phyloP scores from a whole-genome alignment of 805 yeast genomes.

The Ogataea paraovalis region DNA sequence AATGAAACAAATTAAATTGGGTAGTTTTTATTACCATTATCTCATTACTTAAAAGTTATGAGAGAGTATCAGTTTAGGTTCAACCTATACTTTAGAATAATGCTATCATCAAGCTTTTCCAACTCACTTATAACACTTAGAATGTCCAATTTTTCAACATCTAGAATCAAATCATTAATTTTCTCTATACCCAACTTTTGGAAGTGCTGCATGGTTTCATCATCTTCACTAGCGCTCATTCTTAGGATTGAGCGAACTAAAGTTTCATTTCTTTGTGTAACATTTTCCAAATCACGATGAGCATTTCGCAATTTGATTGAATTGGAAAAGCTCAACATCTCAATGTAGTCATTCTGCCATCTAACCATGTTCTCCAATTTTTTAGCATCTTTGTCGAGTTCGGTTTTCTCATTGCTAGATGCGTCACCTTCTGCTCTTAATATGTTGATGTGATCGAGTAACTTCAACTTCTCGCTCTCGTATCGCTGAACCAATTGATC shows the following conservation, averaged over 20 bases:
- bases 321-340: slow-evolving; percentile 17
- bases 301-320: slow-evolving; percentile 7
- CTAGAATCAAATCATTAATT: slow-evolving; percentile 7
- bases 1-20: no score
- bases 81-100: neutral
- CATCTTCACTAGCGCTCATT: neutral
- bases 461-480: slow-evolving; percentile 23
- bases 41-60: no score
- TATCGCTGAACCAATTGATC: slow-evolving; percentile 27
- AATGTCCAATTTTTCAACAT: slow-evolving; percentile 10
- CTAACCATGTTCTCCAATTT: slow-evolving; percentile 22
- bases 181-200: neutral
- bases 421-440: slow-evolving; percentile 7
- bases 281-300: slow-evolving; percentile 1
- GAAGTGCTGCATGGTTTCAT: neutral
- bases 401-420: neutral
- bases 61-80: no score
- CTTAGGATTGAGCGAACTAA: slow-evolving; percentile 1
- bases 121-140: slow-evolving; percentile 6
- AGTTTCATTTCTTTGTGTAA: slow-evolving; percentile 9
- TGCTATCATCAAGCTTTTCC: slow-evolving; percentile 7
- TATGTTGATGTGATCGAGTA: slow-evolving; percentile 15
- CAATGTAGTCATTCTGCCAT: slow-evolving; percentile 26
- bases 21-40: no score
- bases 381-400: slow-evolving; percentile 8